Base-by-base conservation (phyloP, 371 early-diverging fungal genomes). In the Saksenaea oblongispora region DNA sequence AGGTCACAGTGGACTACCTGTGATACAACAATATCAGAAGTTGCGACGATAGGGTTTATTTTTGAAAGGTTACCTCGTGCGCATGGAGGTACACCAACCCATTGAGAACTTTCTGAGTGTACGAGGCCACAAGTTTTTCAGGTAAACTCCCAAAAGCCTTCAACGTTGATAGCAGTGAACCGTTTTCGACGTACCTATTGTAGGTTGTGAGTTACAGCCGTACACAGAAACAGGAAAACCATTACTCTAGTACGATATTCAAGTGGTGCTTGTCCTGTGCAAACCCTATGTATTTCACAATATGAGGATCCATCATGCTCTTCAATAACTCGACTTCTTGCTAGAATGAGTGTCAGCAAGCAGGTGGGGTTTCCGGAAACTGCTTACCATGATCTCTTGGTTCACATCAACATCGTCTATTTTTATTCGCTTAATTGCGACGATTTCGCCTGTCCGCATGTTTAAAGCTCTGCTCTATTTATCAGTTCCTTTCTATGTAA, bases 1-100 rank as follows among this genome's bases (percentile, higher is more conserved):
- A 98, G 76, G 75, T 99, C 98, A 60, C 99, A 87, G 73, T 99
- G 99, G 5, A 89, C 91, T 10, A 91, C 89, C 72, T 89, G 63
- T 10, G 51, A 15, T 1, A n/a, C 14, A 55, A 18, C 22, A 17
- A n/a, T 7, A 10, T 47, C 51, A 47, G 27, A 18, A 47, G 2
- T 31, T 7, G 51, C 22, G 22, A n/a, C 37, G 7, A 44, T 44
- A 18, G n/a, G 17, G 18, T 17, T 1, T 8, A 10, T 44, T 2
- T 15, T 18, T 22, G 9, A 58, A 18, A 37, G 1, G 11, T 31
- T 58, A 65, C 74, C 66, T 83, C 89, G 68, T 93, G 90, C 1
- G 87, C 89, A 70, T 98, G 99, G 34, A 98, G 84, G 76, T 95
- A 98, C 0, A 86, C 75, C 27, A 98, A 84, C 0, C 92, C 98